phyloP scores from a whole-genome alignment of 202 grass and related monocot species.

The Hordeum pubiflorum region DNA sequence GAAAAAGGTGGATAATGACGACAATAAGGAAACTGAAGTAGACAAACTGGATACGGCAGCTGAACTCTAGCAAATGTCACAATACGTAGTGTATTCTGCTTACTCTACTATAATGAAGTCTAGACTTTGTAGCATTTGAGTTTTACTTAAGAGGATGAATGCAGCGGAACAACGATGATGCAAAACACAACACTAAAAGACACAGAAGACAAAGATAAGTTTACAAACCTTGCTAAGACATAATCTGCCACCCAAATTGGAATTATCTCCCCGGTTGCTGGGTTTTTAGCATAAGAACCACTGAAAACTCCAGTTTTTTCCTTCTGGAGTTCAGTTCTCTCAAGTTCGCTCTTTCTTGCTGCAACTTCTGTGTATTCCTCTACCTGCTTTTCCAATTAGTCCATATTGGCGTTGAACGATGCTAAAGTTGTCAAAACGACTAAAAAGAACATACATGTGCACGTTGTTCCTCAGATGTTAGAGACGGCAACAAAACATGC shows the following conservation, averaged over 20 bases:
- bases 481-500: constrained; percentile 53
- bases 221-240: constrained; percentile 88
- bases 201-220: constrained; percentile 42
- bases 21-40: background rate
- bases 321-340: constrained; percentile 99
- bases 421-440: constrained; percentile 22
- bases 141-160: background rate
- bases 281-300: constrained; percentile 91
- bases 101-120: background rate
- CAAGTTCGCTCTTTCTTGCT: constrained; percentile 82
- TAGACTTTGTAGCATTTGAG: background rate
- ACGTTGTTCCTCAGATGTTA: constrained; percentile 63
- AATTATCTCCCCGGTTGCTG: constrained; percentile 75
- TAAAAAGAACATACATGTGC: constrained; percentile 39
- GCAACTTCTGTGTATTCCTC: constrained; percentile 70
- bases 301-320: constrained; percentile 96
- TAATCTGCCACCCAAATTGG: constrained; percentile 99
- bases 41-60: background rate
- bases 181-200: constrained; percentile 11
- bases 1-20: background rate
- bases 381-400: constrained; percentile 50
- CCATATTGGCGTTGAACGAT: constrained; percentile 2
- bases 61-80: background rate
- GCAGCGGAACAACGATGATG: constrained; percentile 1
- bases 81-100: background rate